Conservation (phyloP, 805 yeast genomes). For the Groenewaldozyma salmanticensis region DNA sequence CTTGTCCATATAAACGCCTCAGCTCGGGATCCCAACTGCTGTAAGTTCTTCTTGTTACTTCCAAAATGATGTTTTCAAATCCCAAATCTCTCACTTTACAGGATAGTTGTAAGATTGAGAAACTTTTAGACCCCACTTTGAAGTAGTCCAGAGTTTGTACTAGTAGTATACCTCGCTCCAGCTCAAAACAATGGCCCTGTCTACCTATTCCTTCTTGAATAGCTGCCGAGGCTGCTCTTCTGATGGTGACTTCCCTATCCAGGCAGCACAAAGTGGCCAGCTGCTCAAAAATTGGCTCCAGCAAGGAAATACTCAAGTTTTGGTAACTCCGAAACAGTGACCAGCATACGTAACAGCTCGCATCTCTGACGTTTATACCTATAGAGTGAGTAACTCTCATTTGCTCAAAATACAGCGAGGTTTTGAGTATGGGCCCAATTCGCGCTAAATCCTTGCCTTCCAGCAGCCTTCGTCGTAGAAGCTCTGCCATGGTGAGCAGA, state of each 20-base stretch:
- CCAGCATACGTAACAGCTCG: slow-evolving; percentile 84
- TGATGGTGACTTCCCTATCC: slow-evolving; percentile 63
- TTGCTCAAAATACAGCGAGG: slow-evolving; percentile 50
- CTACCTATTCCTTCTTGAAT: slow-evolving; percentile 81
- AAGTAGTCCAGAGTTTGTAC: slow-evolving; percentile 52
- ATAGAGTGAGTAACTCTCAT: slow-evolving; percentile 38
- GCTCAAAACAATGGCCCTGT: slow-evolving; percentile 29
- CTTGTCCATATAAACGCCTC: slow-evolving; percentile 35
- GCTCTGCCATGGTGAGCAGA: slow-evolving; percentile 48
- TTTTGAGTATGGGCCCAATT: slow-evolving; percentile 30
- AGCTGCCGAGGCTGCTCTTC: slow-evolving; percentile 81
- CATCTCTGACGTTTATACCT: slow-evolving; percentile 70
- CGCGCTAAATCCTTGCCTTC: slow-evolving; percentile 7
- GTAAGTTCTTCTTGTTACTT: slow-evolving; percentile 28
- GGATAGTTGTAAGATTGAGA: slow-evolving; percentile 34
- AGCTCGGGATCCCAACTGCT: slow-evolving; percentile 34
- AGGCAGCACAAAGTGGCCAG: slow-evolving; percentile 48
- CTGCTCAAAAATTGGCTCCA: slow-evolving; percentile 23
- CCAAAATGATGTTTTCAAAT: slow-evolving; percentile 16
- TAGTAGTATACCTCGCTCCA: slow-evolving; percentile 30
- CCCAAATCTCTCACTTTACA: slow-evolving; percentile 17
- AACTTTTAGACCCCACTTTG: slow-evolving; percentile 34
- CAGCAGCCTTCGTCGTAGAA: slow-evolving; percentile 23
- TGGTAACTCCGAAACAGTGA: slow-evolving; percentile 42
- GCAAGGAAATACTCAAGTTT: slow-evolving; percentile 10